phyloP scores from a whole-genome alignment of 768 basidiomycete genomes.

The Botryobasidium botryosum region DNA sequence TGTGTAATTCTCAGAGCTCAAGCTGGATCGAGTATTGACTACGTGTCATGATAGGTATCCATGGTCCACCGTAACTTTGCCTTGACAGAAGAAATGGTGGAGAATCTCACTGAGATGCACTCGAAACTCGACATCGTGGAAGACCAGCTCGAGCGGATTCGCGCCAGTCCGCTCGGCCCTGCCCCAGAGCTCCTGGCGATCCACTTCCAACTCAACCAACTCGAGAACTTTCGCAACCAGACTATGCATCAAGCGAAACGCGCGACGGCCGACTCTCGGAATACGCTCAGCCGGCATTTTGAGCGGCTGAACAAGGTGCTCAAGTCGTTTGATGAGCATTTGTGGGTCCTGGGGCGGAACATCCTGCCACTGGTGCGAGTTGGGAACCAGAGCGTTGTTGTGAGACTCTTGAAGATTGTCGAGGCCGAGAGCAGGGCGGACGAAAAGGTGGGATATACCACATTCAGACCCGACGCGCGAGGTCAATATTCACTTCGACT shows the following conservation, averaged over 20 bases:
- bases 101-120: conserved; percentile 85
- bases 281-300: conserved; percentile 63
- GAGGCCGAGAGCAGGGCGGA: conserved; percentile 88
- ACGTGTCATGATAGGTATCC: conserved; percentile 46
- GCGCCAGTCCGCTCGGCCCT: conserved; percentile 63
- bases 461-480: not conserved
- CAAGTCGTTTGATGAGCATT: conserved; percentile 69
- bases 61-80: conserved; percentile 91
- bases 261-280: conserved; percentile 45
- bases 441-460: conserved; percentile 50
- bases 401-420: conserved; percentile 82
- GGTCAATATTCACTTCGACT: conserved; percentile 2
- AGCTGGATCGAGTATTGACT: not conserved
- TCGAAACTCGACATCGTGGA: conserved; percentile 65
- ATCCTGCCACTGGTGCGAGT: conserved; percentile 63
- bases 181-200: conserved; percentile 78
- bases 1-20: conserved; percentile 16
- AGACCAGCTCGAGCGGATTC: conserved; percentile 57
- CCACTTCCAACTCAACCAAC: conserved; percentile 81
- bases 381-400: conserved; percentile 72
- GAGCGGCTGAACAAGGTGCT: conserved; percentile 70
- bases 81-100: conserved; percentile 89
- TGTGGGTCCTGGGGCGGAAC: conserved; percentile 58
- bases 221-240: conserved; percentile 87
- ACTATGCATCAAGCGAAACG: conserved; percentile 89